Conservation (phyloP, 306 rosid species). For the Pyrus communis region DNA sequence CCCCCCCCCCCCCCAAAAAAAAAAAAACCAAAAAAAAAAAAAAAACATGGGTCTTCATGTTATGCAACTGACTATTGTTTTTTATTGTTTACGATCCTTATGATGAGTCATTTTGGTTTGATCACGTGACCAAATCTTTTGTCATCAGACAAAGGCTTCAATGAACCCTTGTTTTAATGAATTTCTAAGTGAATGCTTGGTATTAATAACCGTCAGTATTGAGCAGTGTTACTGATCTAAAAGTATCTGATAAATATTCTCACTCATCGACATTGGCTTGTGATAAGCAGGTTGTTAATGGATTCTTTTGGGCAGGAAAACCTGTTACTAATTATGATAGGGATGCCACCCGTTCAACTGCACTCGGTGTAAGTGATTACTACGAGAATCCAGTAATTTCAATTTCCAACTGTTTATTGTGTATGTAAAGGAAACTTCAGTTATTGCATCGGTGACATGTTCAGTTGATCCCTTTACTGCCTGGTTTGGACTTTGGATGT, state of each 20-base stretch:
- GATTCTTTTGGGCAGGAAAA: slow-evolving; percentile 95
- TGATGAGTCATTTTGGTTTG: background rate
- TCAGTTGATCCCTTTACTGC: background rate
- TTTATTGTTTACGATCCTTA: background rate
- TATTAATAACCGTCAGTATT: background rate
- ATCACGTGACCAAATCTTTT: background rate
- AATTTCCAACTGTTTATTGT: slow-evolving; percentile 1
- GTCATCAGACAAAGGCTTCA: background rate
- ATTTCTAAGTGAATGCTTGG: background rate
- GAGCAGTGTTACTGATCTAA: background rate
- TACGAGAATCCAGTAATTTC: slow-evolving; percentile 7
- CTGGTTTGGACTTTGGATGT: background rate
- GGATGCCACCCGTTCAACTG: slow-evolving; percentile 60
- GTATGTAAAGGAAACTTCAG: slow-evolving; percentile 1
- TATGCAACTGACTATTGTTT: background rate
- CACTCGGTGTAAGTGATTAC: slow-evolving; percentile 79
- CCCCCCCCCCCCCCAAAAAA: no score
- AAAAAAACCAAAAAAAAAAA: no score
- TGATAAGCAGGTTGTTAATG: slow-evolving; percentile 79
- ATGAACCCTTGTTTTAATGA: background rate
- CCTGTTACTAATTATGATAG: slow-evolving; percentile 54
- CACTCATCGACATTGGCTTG: slow-evolving; percentile 6
- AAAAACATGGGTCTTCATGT: background rate
- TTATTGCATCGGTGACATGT: background rate
- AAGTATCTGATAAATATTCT: background rate